Evolutionary conservation across 305 asterid genomes (phyloP), one percentile per base, ranked within the genome.

Genomic region (Nicotiana rustica): DNA sequence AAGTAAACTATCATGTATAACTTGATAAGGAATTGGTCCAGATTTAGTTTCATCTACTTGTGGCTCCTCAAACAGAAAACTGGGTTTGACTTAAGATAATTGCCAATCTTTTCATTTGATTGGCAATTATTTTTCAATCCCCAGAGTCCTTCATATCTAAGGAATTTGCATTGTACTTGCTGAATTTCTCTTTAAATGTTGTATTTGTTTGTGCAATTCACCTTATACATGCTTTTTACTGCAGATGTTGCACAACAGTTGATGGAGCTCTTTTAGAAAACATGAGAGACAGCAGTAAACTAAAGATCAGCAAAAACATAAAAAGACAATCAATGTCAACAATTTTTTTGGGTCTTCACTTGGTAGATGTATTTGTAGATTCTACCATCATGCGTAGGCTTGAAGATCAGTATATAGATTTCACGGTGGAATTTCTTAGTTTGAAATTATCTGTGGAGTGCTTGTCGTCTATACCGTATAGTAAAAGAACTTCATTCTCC

Each of bases 221-320:
- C 31, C 35, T 19, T 7, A 17, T 56, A 71, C 49, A 62, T 70
- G 76, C 41, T 70, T 61, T 87, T 81, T 78, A 38, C 21, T 88
- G 91, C 97, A 94, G 98, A 92, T 82, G 88, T 94, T 29, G 98
- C 94, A 3, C 93, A 92, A 84, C 98, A 94, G 83, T 85, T 94
- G 90, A 91, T 90, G 95, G 98, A 94, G 81, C 90, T 94, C 33
- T 86, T 91, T 57, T 92, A 93, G 90, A 83, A 70, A 87, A 60
- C 31, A 35, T 19, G 76, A 21, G 47, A 38, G 84, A 78, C 66
- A 1, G 49, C 66, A 76, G 49, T 29, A 17, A 66, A 76, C 80
- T 25, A 25, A 25, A 25, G 25, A 76, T 76, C 12, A 76, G 49
- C 44, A 29, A 15, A 33, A 25, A 52, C 21, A 25, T 41, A 29